Base-by-base conservation (phyloP, 441 rosid genomes). In the Aquilaria agallochum region DNA sequence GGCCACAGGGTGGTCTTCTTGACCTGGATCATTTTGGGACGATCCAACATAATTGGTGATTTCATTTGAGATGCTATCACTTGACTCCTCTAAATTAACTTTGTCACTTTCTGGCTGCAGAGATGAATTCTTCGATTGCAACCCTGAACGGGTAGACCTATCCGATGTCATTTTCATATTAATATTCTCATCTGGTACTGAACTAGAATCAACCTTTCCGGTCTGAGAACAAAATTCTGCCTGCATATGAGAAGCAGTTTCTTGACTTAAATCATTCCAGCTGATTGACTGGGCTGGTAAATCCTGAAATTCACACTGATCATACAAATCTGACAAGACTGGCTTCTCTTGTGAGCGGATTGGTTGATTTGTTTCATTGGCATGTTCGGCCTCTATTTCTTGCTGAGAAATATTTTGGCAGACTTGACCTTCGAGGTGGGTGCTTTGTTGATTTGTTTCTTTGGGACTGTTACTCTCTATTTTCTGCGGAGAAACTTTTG, bases 361-460 rank as follows among this genome's bases (percentile, higher is more conserved):
- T 54, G 77, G 74, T 44, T 65, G 83, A 66, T 79, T 69, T 56
- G 55, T 46, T 53, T 83, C 78, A 70, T 69, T 62, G 13, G 52
- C 20, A 51, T 20, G 20, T 20, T 45, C 32, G 46, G 12, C 45
- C 3, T 13, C 31, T 63, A 47, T 50, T 56, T 64, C 56, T 13
- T 59, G 60, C 5, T 59, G 56, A 63, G 61, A 71, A 63, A 74
- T 56, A 55, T 50, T 45, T 59, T 49, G 56, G 8, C 69, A 44
- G 30, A 50, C 31, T 44, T 13, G 52, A 65, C 68, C 70, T 50
- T 75, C 77, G 30, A 50, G 64, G 44, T 46, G 48, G 58, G 55
- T 49, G 69, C 71, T 55, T 60, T 78, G 71, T 51, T 60, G 80
- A 64, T 77, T 63, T 61, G 62, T 51, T 53, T 83, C 79, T 72